Evolutionary conservation across 1,284 basidiomycete genomes (phyloP), one percentile per base, ranked within the genome.

Genomic region (Cryptococcus maquisensis): DNA sequence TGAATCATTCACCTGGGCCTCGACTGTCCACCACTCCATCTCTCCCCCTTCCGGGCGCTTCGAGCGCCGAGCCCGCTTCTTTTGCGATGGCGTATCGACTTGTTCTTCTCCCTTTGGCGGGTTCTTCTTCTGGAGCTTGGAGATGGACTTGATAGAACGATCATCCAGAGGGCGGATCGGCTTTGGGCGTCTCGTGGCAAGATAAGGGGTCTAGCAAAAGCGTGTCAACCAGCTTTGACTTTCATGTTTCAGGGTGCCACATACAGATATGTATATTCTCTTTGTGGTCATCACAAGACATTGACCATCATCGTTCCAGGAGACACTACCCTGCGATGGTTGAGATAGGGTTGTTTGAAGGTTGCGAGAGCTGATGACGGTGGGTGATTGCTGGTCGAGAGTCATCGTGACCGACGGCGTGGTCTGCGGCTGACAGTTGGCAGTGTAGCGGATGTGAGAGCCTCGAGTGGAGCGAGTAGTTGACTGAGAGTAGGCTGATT

Each of bases 221-320:
- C 20, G 23, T 51, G 42, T 15, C 28, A 16, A 13, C 21, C 54
- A 12, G 47, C 40, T 18, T 51, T 36, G 35, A 44, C 23, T 13
- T 16, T 8, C 23, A 44, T 24, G 13, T 9, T 18, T 49, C 49
- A 41, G 41, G 46, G 2, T 8, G 10, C 20, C 20, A 58, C 54
- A 51, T 23, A 62, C 59, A 2, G 63, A 40, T 16, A 74, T 63
- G 24, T 55, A 55, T 9, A 72, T 63, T 2, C 60, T 61, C 16
- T 63, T 59, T 5, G 59, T 50, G 21, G 61, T 65, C 4, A 69
- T 26, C 23, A 71, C 55, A 4, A 67, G 47, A 47, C 67, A 71
- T 56, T 75, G 73, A 1, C 71, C 73, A 55, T 75, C 73, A 36
- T 63, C 59, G 47, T 52, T 72, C 70, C 71, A 75, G 10, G 62